Conservation (phyloP, 148 eudicot genomes). For the Chenopodium album region DNA sequence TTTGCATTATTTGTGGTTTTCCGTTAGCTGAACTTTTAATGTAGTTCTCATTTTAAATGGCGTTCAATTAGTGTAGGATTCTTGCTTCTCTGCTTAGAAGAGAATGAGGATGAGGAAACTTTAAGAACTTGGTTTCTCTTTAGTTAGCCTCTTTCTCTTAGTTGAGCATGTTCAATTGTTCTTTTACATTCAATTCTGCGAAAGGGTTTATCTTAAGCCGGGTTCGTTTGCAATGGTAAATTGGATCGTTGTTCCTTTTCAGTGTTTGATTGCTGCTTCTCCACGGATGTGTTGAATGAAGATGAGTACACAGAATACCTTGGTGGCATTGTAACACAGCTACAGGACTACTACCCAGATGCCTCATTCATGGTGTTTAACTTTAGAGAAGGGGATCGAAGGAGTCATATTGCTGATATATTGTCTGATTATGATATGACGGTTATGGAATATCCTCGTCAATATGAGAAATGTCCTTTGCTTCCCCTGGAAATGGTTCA, state of each 20-base stretch:
- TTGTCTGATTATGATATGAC: conserved; percentile 75
- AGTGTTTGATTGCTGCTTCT: conserved; percentile 90
- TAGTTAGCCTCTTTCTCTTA: background rate
- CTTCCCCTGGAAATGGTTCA: conserved; percentile 73
- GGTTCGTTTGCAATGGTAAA: conserved; percentile 2
- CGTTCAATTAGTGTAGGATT: no score
- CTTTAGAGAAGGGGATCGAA: conserved; percentile 68
- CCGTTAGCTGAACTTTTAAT: background rate
- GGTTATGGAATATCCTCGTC: conserved; percentile 79
- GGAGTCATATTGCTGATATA: conserved; percentile 69
- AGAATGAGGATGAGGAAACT: background rate
- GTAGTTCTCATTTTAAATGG: background rate
- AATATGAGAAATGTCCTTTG: conserved; percentile 66
- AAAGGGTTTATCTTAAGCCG: background rate
- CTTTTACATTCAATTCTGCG: background rate
- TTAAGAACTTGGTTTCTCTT: background rate
- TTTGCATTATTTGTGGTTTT: background rate
- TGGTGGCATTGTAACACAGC: conserved; percentile 64
- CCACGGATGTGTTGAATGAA: conserved; percentile 63
- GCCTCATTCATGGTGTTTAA: conserved; percentile 86
- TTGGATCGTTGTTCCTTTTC: conserved; percentile 3
- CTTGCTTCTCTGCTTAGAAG: no score
- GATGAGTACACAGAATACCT: conserved; percentile 61
- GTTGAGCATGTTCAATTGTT: conserved; percentile 14
- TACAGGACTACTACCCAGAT: conserved; percentile 65